Evolutionary conservation across 306 rosid genomes (phyloP).

Genomic region (Psophocarpus tetragonolobus): DNA sequence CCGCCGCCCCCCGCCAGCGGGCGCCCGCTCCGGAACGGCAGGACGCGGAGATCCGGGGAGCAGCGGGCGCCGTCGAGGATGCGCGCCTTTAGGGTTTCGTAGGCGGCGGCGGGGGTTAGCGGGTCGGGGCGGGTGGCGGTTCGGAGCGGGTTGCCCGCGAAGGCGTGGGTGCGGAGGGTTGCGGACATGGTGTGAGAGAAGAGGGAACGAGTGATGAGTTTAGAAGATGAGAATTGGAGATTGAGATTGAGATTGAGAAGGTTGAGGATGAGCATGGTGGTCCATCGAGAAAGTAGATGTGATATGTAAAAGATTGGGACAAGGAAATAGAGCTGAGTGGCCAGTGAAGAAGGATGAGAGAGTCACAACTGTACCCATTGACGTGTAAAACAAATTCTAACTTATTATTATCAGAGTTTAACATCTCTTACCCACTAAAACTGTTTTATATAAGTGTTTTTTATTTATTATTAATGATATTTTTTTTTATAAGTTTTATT

Average conservation of each 20-base stretch:
- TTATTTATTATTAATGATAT: too few relatives aligned
- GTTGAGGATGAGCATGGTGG: background rate
- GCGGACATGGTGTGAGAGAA: slow-evolving; percentile 52
- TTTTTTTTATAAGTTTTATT: too few relatives aligned
- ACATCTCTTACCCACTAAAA: too few relatives aligned
- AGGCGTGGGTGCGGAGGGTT: slow-evolving; percentile 59
- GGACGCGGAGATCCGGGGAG: slow-evolving; percentile 53
- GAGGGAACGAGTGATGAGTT: slow-evolving; percentile 28
- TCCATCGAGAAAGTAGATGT: background rate
- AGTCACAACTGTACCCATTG: background rate
- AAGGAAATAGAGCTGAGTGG: background rate
- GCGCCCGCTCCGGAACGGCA: slow-evolving; percentile 74
- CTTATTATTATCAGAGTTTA: too few relatives aligned
- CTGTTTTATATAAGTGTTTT: too few relatives aligned
- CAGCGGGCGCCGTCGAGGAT: slow-evolving; percentile 39
- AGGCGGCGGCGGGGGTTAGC: slow-evolving; percentile 55
- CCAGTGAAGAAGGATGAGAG: background rate
- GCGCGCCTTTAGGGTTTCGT: slow-evolving; percentile 60
- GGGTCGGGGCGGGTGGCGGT: slow-evolving; percentile 53
- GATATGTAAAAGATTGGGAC: background rate
- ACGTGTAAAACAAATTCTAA: too few relatives aligned
- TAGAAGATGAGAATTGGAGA: background rate
- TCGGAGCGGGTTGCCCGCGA: slow-evolving; percentile 67
- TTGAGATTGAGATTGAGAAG: background rate
- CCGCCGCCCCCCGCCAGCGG: slow-evolving; percentile 51